Percentiles rank a stretch among this genome's conserved stretches.
Conservation (phyloP, 768 basidiomycete genomes). For the Imleria badia region DNA sequence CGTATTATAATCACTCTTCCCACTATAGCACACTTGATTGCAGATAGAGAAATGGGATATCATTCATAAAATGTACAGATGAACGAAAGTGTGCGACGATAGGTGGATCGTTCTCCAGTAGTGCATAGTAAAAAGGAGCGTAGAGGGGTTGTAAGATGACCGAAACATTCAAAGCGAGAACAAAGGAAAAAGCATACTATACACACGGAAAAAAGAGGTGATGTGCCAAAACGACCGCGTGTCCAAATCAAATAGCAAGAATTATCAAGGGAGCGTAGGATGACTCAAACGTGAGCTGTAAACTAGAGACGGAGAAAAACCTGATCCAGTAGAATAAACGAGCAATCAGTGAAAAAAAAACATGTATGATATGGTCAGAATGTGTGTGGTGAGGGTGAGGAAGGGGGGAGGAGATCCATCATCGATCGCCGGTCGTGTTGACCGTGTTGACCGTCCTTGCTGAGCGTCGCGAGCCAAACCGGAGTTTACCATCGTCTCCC, state of each 20-base stretch:
- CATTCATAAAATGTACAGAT: conserved; percentile 22
- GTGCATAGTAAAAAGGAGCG: conserved; percentile 19
- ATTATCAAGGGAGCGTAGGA: conserved; percentile 36
- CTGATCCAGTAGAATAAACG: conserved; percentile 2
- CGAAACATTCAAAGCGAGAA: background rate
- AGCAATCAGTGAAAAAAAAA: conserved; percentile 1
- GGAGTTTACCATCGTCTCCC: conserved; percentile 60
- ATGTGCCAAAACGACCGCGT: conserved; percentile 10
- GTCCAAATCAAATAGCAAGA: conserved; percentile 22
- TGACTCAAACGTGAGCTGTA: conserved; percentile 24
- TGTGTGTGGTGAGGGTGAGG: background rate
- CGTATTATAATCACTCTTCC: no score
- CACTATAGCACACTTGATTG: background rate
- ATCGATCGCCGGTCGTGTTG: conserved; percentile 26
- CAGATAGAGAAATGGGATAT: conserved; percentile 11
- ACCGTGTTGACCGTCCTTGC: conserved; percentile 37
- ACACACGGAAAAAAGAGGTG: conserved; percentile 17
- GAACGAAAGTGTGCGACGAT: conserved; percentile 24
- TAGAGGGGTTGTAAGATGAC: conserved; percentile 6
- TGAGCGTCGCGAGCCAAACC: conserved; percentile 75
- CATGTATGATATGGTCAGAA: background rate
- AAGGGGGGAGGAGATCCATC: conserved; percentile 3
- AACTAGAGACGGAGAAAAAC: background rate
- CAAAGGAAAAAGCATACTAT: conserved; percentile 29
- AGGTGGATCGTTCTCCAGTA: conserved; percentile 21